Percentiles rank a stretch among this genome's conserved stretches.
Conservation (phyloP, 2,329 filamentous ascomycete genomes). For the Sarocladium oryzae region DNA sequence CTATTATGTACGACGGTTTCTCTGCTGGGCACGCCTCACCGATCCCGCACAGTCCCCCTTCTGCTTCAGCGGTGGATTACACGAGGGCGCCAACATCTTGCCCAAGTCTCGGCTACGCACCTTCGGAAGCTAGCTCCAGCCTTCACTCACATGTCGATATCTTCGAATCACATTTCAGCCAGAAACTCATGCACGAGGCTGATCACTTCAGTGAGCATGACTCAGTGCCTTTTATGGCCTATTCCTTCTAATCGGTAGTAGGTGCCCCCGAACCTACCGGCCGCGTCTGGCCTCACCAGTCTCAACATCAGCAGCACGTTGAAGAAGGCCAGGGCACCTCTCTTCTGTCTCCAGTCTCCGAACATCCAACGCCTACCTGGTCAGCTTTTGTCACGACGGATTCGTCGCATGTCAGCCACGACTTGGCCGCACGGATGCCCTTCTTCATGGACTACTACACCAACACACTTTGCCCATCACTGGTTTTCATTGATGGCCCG, state of each 20-base stretch:
- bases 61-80: conserved; percentile 49
- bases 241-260: conserved; percentile 32
- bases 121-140: conserved; percentile 54
- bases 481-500: conserved; percentile 84
- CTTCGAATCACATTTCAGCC: conserved; percentile 49
- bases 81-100: conserved; percentile 51
- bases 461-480: conserved; percentile 83
- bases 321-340: neutral
- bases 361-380: conserved; percentile 40
- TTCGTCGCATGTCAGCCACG: conserved; percentile 46
- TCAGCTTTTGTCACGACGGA: conserved; percentile 34
- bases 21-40: conserved; percentile 43
- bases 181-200: conserved; percentile 44
- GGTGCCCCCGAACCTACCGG: conserved; percentile 43
- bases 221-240: conserved; percentile 26
- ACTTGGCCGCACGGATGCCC: conserved; percentile 70
- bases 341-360: conserved; percentile 30
- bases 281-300: conserved; percentile 37
- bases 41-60: conserved; percentile 48
- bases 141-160: conserved; percentile 52
- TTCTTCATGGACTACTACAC: conserved; percentile 93
- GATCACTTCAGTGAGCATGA: conserved; percentile 47
- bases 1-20: conserved; percentile 52
- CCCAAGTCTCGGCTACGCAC: conserved; percentile 54
- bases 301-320: conserved; percentile 36